Conservation (phyloP, 2,329 filamentous ascomycete genomes). For the Cytospora piceicola region DNA sequence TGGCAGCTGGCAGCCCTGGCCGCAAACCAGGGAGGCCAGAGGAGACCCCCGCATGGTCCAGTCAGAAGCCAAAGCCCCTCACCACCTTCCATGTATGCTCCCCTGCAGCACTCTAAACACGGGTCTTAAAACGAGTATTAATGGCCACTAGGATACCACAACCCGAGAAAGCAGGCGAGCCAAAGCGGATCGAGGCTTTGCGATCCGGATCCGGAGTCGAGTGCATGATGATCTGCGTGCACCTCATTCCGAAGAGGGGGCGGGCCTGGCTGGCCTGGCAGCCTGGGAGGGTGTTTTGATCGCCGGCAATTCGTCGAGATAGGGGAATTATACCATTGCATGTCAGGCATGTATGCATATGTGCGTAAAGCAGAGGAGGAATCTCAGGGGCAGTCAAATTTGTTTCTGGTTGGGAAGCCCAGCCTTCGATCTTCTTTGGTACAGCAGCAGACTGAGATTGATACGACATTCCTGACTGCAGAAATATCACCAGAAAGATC, state of each 20-base stretch:
- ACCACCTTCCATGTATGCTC: conserved; percentile 25
- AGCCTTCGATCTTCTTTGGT: background rate
- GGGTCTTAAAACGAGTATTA: conserved; percentile 9
- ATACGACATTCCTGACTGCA: background rate
- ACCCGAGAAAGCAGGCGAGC: conserved; percentile 5
- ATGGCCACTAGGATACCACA: conserved; percentile 5
- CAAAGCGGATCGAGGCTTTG: background rate
- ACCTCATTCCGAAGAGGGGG: background rate
- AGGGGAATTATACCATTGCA: conserved; percentile 1
- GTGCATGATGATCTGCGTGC: conserved; percentile 15
- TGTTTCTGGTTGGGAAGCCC: background rate
- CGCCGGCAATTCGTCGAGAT: background rate
- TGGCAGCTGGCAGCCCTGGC: background rate
- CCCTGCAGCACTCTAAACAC: conserved; percentile 36
- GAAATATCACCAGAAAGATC: background rate
- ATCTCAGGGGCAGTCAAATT: background rate
- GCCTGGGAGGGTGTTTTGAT: background rate
- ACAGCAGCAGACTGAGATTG: background rate
- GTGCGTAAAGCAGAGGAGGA: background rate
- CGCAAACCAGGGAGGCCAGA: background rate
- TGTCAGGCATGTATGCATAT: background rate
- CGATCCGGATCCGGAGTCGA: background rate
- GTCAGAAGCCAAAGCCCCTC: conserved; percentile 22
- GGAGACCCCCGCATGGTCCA: conserved; percentile 16
- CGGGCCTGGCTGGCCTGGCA: too few species aligned